Evolutionary conservation across 2,329 filamentous ascomycete species (phyloP).

Genomic region (Colletotrichum limetticola): DNA sequence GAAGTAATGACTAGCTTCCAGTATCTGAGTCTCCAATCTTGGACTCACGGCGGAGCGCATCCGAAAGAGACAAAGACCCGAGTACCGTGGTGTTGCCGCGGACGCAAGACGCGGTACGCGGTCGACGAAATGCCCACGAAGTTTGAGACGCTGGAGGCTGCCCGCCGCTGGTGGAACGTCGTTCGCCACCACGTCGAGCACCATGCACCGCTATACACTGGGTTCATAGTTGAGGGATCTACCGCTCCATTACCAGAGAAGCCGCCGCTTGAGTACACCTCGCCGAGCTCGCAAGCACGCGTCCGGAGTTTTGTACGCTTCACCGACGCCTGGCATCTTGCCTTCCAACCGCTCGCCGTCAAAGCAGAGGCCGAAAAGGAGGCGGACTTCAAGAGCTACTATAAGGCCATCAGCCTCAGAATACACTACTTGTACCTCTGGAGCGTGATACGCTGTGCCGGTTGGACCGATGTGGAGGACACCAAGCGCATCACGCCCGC

Average conservation of each 20-base stretch:
- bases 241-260: neutral
- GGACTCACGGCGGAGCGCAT: slow-evolving; percentile 2
- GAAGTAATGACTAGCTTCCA: slow-evolving; percentile 6
- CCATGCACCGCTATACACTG: slow-evolving; percentile 1
- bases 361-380: neutral
- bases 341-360: slow-evolving; percentile 6
- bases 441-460: slow-evolving; percentile 2
- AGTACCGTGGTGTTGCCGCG: slow-evolving; percentile 27
- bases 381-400: neutral
- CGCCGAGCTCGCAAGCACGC: neutral
- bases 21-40: neutral
- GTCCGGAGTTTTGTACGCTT: neutral
- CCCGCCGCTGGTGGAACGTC: slow-evolving; percentile 15
- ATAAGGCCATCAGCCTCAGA: slow-evolving; percentile 3
- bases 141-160: slow-evolving; percentile 11
- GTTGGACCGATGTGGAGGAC: slow-evolving; percentile 13
- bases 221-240: slow-evolving; percentile 15
- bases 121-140: slow-evolving; percentile 20
- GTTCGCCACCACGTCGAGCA: slow-evolving; percentile 15
- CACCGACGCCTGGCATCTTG: slow-evolving; percentile 6
- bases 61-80: neutral
- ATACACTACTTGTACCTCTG: slow-evolving; percentile 22
- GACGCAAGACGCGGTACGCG: slow-evolving; percentile 2
- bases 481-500: neutral
- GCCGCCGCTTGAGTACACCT: neutral